Conservation (phyloP, 441 rosid genomes). For the Syzygium syzygioides region DNA sequence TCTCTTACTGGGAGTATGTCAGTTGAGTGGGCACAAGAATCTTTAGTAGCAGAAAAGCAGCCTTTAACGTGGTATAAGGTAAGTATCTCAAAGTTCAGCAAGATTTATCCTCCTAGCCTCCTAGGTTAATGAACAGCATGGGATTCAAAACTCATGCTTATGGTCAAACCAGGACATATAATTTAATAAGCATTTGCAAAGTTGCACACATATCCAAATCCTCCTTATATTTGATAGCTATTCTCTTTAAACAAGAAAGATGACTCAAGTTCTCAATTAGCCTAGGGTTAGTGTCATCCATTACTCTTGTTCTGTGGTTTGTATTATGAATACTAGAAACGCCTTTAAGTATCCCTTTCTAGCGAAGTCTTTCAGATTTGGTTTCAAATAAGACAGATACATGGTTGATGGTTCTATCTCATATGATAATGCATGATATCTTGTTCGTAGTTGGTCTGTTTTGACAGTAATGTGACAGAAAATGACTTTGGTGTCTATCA, state of each 20-base stretch:
- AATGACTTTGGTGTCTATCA: constrained; percentile 16
- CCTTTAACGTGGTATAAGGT: constrained; percentile 95
- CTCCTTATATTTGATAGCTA: not conserved
- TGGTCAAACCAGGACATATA: not conserved
- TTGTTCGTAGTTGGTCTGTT: not conserved
- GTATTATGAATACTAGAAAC: not conserved
- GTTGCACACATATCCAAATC: not conserved
- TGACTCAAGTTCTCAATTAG: not conserved
- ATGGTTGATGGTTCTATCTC: not conserved
- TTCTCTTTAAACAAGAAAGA: not conserved
- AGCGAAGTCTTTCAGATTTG: not conserved
- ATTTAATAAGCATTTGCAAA: not conserved
- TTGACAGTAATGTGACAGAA: not conserved
- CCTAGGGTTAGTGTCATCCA: not conserved
- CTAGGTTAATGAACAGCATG: not conserved
- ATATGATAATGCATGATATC: not conserved
- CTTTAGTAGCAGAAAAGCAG: constrained; percentile 64
- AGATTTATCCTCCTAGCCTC: not conserved
- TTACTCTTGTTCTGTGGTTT: not conserved
- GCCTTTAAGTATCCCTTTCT: not conserved
- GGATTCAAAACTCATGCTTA: not conserved
- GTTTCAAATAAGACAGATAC: not conserved
- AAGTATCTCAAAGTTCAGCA: constrained; percentile 12
- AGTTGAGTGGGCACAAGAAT: constrained; percentile 85
- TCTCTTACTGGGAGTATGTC: constrained; percentile 79